Conservation (phyloP, 2,329 filamentous ascomycete genomes). For the Diaporthe citrichinensis region DNA sequence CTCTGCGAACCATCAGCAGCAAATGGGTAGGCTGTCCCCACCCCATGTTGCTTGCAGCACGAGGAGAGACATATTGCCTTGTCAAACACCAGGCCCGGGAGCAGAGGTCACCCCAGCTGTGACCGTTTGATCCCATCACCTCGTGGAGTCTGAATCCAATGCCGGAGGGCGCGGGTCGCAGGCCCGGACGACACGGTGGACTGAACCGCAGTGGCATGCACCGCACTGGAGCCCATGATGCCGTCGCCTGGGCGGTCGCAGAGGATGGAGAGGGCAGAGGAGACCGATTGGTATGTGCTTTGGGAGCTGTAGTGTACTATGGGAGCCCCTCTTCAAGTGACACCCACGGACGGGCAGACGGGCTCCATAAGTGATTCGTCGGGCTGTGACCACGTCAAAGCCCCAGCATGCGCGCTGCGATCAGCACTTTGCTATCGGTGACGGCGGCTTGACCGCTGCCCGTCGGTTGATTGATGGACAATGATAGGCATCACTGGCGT, state of each 20-base stretch:
- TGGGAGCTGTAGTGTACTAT: not conserved
- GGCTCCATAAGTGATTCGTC: slow-evolving; percentile 27
- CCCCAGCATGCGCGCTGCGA: slow-evolving; percentile 30
- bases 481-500: slow-evolving; percentile 29
- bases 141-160: slow-evolving; percentile 1
- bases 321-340: slow-evolving; percentile 16
- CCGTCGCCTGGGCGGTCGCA: slow-evolving; percentile 7
- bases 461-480: slow-evolving; percentile 35
- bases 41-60: slow-evolving; percentile 22
- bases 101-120: slow-evolving; percentile 6
- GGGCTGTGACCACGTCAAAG: slow-evolving; percentile 33
- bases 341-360: slow-evolving; percentile 15
- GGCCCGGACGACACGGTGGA: slow-evolving; percentile 5
- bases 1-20: slow-evolving; percentile 28
- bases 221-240: slow-evolving; percentile 22
- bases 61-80: slow-evolving; percentile 5
- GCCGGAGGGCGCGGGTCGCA: slow-evolving; percentile 1
- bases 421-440: slow-evolving; percentile 23
- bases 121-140: slow-evolving; percentile 10
- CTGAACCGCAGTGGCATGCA: slow-evolving; percentile 2
- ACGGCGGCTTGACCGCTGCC: slow-evolving; percentile 29
- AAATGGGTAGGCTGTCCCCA: slow-evolving; percentile 1
- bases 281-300: slow-evolving; percentile 6
- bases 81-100: not conserved
- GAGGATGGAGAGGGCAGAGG: not conserved